Conservation (phyloP, 2,329 filamentous ascomycete species). For the Exophiala spinifera region DNA sequence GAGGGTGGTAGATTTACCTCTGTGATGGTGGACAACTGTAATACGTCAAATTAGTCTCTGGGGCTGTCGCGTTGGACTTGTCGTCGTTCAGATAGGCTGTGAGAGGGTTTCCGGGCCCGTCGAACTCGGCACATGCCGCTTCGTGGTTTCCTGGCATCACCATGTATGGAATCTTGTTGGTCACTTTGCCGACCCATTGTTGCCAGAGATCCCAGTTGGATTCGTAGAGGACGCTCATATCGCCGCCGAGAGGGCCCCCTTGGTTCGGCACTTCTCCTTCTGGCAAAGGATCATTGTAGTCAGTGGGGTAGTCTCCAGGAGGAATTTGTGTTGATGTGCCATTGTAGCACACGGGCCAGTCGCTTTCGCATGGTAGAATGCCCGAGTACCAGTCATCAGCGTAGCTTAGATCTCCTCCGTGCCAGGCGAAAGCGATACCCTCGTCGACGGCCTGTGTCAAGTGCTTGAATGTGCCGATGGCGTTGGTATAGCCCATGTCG, state of each 20-base stretch:
- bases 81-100: slow-evolving; percentile 49
- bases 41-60: slow-evolving; percentile 43
- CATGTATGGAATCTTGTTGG: slow-evolving; percentile 50
- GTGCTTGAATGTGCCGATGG: slow-evolving; percentile 47
- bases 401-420: slow-evolving; percentile 52
- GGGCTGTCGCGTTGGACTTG: slow-evolving; percentile 42
- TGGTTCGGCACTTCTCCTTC: slow-evolving; percentile 46
- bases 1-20: no score
- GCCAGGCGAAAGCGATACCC: slow-evolving; percentile 52
- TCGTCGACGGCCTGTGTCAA: slow-evolving; percentile 42
- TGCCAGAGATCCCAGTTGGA: slow-evolving; percentile 54
- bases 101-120: slow-evolving; percentile 44
- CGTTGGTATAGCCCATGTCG: slow-evolving; percentile 56
- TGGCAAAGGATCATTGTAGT: slow-evolving; percentile 47
- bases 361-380: slow-evolving; percentile 48
- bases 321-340: slow-evolving; percentile 44
- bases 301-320: slow-evolving; percentile 38
- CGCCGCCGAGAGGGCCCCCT: slow-evolving; percentile 47
- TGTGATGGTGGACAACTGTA: slow-evolving; percentile 54
- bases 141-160: slow-evolving; percentile 53
- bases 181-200: slow-evolving; percentile 47
- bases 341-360: slow-evolving; percentile 54
- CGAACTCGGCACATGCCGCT: slow-evolving; percentile 49
- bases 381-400: slow-evolving; percentile 53
- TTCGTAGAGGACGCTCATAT: slow-evolving; percentile 51